These are phyloP conservation scores for Fusarium caatingaense DNA, from an alignment of 2,329 filamentous ascomycete genomes.

Conservation along the genomic window DNA sequence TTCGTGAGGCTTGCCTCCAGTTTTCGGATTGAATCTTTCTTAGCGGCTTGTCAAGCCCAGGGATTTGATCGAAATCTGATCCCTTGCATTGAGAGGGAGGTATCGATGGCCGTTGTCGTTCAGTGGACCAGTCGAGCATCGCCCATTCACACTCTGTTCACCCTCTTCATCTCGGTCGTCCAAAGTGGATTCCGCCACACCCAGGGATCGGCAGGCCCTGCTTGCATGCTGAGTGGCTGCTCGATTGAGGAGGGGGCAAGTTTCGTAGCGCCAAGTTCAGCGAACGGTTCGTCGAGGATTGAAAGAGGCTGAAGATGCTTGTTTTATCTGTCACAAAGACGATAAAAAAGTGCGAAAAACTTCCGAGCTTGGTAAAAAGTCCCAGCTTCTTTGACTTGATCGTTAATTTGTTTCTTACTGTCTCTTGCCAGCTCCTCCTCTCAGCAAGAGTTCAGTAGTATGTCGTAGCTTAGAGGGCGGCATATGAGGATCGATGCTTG, in stretches of 20 bases:
- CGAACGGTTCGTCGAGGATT: conserved; percentile 28
- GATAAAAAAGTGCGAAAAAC: conserved; percentile 1
- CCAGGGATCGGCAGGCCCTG: conserved; percentile 35
- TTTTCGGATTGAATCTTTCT: not conserved
- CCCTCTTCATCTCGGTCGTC: conserved; percentile 44
- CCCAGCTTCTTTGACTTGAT: not conserved
- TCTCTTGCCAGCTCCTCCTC: conserved; percentile 11
- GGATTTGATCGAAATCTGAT: not conserved
- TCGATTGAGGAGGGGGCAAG: conserved; percentile 15
- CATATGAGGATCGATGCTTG: conserved; percentile 41
- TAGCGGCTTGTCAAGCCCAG: not conserved
- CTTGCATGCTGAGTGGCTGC: conserved; percentile 32
- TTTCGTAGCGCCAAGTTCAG: conserved; percentile 37
- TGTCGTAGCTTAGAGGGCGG: conserved; percentile 7
- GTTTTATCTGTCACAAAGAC: conserved; percentile 9
- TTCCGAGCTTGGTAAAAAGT: not conserved
- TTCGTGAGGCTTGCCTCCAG: not conserved
- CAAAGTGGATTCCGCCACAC: conserved; percentile 40
- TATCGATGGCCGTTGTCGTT: conserved; percentile 18
- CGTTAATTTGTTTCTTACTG: conserved; percentile 6
- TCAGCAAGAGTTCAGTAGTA: not conserved
- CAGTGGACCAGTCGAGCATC: conserved; percentile 40
- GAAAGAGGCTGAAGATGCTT: conserved; percentile 14
- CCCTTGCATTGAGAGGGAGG: conserved; percentile 19
- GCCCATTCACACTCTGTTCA: conserved; percentile 33